Evolutionary conservation across 2,329 filamentous ascomycete species (phyloP).

Genomic region (Blumeriella jaapii): DNA sequence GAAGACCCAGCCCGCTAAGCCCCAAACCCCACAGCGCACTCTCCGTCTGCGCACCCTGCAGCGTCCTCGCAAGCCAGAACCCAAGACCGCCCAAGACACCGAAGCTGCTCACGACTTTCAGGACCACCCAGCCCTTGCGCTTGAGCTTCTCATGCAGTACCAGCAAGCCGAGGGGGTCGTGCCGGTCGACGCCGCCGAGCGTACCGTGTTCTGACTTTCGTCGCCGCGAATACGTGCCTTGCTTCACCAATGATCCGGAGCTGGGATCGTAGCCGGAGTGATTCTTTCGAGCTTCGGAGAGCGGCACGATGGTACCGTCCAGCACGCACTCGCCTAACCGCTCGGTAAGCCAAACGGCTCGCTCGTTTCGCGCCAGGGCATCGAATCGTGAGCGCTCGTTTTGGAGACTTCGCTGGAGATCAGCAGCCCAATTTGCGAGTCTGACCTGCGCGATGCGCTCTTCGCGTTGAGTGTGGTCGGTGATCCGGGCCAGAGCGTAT

Average conservation of each 20-base stretch:
- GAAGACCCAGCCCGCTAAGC: constrained; percentile 13
- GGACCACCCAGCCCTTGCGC: constrained; percentile 50
- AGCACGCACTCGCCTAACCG: constrained; percentile 53
- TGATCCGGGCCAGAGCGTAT: constrained; percentile 49
- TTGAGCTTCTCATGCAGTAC: constrained; percentile 56
- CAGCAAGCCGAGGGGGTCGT: constrained; percentile 72
- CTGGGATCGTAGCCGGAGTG: constrained; percentile 9
- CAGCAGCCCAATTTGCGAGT: constrained; percentile 70
- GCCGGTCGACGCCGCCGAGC: constrained; percentile 22
- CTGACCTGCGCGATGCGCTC: constrained; percentile 55
- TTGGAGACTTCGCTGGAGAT: constrained; percentile 64
- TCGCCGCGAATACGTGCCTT: constrained; percentile 12
- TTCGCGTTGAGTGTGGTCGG: constrained; percentile 47
- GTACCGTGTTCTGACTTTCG: constrained; percentile 5
- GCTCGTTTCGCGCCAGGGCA: constrained; percentile 46
- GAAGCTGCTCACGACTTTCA: constrained; percentile 65
- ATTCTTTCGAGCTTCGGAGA: constrained; percentile 28
- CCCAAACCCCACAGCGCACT: constrained; percentile 10
- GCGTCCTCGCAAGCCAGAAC: constrained; percentile 41
- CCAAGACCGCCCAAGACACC: constrained; percentile 63
- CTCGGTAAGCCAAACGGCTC: constrained; percentile 58
- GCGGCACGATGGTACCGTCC: constrained; percentile 49
- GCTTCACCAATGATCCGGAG: constrained; percentile 15
- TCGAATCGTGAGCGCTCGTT: constrained; percentile 63
- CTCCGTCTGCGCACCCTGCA: constrained; percentile 10